phyloP scores from a whole-genome alignment of 306 rosid species.

The Vachellia collinsii region DNA sequence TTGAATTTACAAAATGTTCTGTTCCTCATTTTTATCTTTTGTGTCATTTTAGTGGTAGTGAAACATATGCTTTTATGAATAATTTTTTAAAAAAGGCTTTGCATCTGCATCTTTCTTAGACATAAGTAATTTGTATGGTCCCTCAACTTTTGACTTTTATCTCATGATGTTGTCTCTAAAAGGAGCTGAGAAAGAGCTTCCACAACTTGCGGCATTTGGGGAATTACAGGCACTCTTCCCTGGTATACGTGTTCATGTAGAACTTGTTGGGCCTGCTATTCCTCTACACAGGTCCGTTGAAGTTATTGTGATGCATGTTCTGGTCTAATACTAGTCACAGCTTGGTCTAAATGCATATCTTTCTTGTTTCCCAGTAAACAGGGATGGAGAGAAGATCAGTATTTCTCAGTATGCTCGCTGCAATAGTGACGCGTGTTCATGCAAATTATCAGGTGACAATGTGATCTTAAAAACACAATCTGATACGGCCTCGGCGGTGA shows the following conservation, averaged over 20 bases:
- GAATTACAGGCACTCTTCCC: conserved; percentile 84
- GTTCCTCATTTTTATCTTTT: conserved; percentile 10
- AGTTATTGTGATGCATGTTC: conserved; percentile 27
- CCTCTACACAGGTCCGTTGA: conserved; percentile 64
- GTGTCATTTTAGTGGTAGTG: conserved; percentile 17
- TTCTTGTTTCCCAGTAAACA: conserved; percentile 47
- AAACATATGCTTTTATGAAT: neutral
- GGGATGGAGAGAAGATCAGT: conserved; percentile 75
- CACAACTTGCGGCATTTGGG: conserved; percentile 77
- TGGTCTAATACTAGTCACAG: conserved; percentile 13
- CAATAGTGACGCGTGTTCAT: conserved; percentile 56
- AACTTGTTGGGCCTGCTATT: conserved; percentile 82
- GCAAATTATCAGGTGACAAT: conserved; percentile 60
- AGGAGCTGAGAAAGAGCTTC: conserved; percentile 95
- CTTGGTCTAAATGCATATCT: conserved; percentile 34
- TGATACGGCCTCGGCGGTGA: conserved; percentile 46
- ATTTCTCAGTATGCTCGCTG: conserved; percentile 60
- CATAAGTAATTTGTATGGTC: conserved; percentile 16
- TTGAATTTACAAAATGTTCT: neutral
- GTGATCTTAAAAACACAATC: conserved; percentile 28
- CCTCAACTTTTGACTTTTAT: conserved; percentile 2
- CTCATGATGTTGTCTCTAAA: conserved; percentile 33
- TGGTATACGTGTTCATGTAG: conserved; percentile 59
- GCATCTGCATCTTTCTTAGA: conserved; percentile 21
- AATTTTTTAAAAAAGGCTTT: conserved; percentile 5